Conservation (phyloP, 2,329 filamentous ascomycete genomes). For the Curvularia lunata region DNA sequence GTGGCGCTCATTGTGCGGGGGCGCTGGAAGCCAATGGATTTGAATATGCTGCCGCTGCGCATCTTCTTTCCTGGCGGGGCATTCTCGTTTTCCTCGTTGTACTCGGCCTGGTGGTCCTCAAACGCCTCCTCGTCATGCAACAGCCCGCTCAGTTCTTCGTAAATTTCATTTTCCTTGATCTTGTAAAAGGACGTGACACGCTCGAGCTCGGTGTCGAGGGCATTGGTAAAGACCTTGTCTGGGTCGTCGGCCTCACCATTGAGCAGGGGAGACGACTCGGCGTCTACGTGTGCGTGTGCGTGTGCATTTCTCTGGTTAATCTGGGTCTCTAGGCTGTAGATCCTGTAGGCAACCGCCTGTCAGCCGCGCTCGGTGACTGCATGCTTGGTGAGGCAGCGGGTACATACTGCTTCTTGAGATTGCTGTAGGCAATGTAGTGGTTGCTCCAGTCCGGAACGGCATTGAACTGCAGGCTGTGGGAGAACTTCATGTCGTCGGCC, state of each 20-base stretch:
- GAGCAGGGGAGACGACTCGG: conserved; percentile 85
- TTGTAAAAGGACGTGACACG: conserved; percentile 93
- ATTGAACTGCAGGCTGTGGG: conserved; percentile 99
- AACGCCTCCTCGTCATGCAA: conserved; percentile 74
- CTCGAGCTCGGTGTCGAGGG: conserved; percentile 87
- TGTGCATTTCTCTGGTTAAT: conserved; percentile 66
- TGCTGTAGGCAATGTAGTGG: conserved; percentile 97
- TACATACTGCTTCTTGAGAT: conserved; percentile 93
- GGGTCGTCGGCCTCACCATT: conserved; percentile 68
- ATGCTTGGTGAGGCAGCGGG: neutral
- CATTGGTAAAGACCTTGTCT: conserved; percentile 79
- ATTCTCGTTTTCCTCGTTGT: conserved; percentile 46
- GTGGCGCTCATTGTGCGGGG: conserved; percentile 54
- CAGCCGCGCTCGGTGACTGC: conserved; percentile 19
- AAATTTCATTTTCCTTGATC: conserved; percentile 86
- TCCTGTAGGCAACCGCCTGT: conserved; percentile 60
- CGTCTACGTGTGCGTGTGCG: conserved; percentile 63
- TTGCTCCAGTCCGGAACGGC: conserved; percentile 99
- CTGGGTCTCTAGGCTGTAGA: conserved; percentile 92
- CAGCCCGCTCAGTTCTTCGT: conserved; percentile 79
- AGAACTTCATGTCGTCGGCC: conserved; percentile 97
- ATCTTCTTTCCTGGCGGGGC: conserved; percentile 48
- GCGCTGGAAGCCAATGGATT: conserved; percentile 54
- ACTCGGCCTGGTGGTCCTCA: conserved; percentile 60
- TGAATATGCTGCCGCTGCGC: conserved; percentile 61